A percentile compares a stretch with the other conserved stretches of the same genome.
Conservation (phyloP, 208 protist genomes). For the Phytomonas francai region DNA sequence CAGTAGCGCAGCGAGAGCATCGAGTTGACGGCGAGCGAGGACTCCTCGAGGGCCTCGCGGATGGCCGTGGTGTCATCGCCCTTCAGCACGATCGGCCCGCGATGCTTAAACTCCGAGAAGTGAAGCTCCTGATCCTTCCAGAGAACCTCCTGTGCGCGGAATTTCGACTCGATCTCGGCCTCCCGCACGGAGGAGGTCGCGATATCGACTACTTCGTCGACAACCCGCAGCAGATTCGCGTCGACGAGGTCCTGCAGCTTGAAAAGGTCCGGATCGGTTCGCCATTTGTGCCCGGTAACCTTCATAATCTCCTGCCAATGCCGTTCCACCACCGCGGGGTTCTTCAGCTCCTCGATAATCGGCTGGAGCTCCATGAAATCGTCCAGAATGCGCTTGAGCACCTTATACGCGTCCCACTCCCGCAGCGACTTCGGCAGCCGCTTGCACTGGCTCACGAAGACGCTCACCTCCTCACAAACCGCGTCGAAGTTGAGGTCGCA, state of each 20-base stretch:
- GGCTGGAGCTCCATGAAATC: conserved; percentile 94
- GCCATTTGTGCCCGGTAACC: conserved; percentile 82
- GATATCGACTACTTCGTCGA: conserved; percentile 95
- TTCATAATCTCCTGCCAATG: conserved; percentile 95
- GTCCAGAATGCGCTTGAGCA: conserved; percentile 93
- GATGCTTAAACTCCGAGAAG: conserved; percentile 93
- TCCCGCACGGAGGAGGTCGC: conserved; percentile 92
- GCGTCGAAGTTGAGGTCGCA: conserved; percentile 91
- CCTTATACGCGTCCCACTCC: conserved; percentile 93
- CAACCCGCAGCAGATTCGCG: conserved; percentile 74
- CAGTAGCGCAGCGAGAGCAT: conserved; percentile 93
- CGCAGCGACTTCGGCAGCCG: conserved; percentile 89
- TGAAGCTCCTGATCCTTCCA: conserved; percentile 92
- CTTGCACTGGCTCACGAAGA: conserved; percentile 88
- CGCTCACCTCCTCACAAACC: conserved; percentile 89
- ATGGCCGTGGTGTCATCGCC: conserved; percentile 84
- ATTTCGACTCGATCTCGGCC: conserved; percentile 93
- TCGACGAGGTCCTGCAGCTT: conserved; percentile 92
- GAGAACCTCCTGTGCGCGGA: conserved; percentile 81
- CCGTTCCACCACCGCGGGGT: conserved; percentile 87
- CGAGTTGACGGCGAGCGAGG: conserved; percentile 90
- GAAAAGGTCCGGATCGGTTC: conserved; percentile 89
- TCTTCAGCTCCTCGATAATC: conserved; percentile 89
- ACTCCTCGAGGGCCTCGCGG: conserved; percentile 93
- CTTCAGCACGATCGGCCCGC: conserved; percentile 91